phyloP scores from a whole-genome alignment of 495 filamentous ascomycete genomes.

The Annulohypoxylon moriforme region DNA sequence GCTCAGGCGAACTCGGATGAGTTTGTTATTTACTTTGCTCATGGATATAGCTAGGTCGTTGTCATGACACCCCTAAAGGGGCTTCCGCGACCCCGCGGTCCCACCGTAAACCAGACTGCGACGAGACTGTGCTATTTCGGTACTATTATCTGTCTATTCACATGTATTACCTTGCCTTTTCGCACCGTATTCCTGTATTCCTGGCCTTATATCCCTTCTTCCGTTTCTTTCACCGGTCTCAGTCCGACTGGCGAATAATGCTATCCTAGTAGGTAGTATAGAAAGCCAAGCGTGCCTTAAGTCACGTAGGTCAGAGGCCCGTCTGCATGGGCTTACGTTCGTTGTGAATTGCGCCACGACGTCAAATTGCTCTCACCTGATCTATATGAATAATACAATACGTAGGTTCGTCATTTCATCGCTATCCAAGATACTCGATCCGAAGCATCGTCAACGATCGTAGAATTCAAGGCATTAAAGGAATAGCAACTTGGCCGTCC shows the following conservation, averaged over 20 bases:
- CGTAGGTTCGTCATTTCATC: constrained; percentile 18
- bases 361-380: constrained; percentile 27
- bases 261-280: too few species aligned
- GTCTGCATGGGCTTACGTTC: constrained; percentile 8
- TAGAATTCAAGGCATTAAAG: background rate
- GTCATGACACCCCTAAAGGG: constrained; percentile 19
- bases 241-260: constrained; percentile 23
- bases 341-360: constrained; percentile 32
- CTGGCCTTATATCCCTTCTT: background rate
- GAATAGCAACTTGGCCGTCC: constrained; percentile 37
- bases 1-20: constrained; percentile 12
- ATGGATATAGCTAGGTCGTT: constrained; percentile 24
- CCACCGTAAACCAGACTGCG: constrained; percentile 15
- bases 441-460: constrained; percentile 23
- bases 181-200: constrained; percentile 3
- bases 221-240: constrained; percentile 13
- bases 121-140: constrained; percentile 16
- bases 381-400: constrained; percentile 8
- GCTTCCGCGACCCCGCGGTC: background rate
- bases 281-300: too few species aligned
- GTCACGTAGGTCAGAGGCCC: too few species aligned
- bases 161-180: constrained; percentile 9
- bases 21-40: constrained; percentile 17
- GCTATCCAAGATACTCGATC: constrained; percentile 11
- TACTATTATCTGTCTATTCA: background rate